Base-by-base conservation (phyloP, 352 stramenopile genomes). In the Globisporangium uncinulatum region DNA sequence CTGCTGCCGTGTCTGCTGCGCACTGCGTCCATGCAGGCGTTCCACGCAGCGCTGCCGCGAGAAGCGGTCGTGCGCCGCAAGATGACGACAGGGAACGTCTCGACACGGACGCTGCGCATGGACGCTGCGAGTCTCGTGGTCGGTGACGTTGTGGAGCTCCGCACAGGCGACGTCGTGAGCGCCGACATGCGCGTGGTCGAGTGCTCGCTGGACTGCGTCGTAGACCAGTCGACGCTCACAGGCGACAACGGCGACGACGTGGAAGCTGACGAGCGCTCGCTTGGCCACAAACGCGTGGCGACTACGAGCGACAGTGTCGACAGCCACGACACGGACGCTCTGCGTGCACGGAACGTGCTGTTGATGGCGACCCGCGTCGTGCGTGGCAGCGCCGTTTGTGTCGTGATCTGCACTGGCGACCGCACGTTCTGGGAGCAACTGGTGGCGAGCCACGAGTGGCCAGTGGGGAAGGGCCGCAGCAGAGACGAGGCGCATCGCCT, bases 1-100 rank as follows among this genome's bases (percentile, higher is more conserved):
- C 57, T 98, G 54, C 67, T 98, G 51, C 93, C 95, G 8, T 98
- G 93, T 70, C 89, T 98, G 36, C 83, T 96, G 59, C 83, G 88
- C 51, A 90, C 93, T 19, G 63, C 81, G 15, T 92, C 82, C 47
- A 98, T 98, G 89, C 91, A 96, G 69, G 70, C 80, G 43, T 98
- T 96, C 66, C 73, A 86, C 41, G 54, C 67, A 19, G 79, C 84
- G 51, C 73, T 97, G 32, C 90, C 95, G 5, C 83, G 94, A 17
- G 91, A 97, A 67, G 82, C 89, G 17, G 87, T 91, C n/a, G 89
- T 98, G 15, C 64, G 89, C 41, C 77, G 93, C 54, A 63, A 61
- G 51, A 43, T 34, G 24, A 11, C 46, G 10, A 24, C 32, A 9
- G 57, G 39, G 37, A 71, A 79, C 36, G 19, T 41, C 24, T 74